Percentiles rank a stretch among this genome's conserved stretches.
These are phyloP conservation scores for Chlamydomonas incerta DNA, from an alignment of 139 green algal genomes.

Conservation along the genomic window DNA sequence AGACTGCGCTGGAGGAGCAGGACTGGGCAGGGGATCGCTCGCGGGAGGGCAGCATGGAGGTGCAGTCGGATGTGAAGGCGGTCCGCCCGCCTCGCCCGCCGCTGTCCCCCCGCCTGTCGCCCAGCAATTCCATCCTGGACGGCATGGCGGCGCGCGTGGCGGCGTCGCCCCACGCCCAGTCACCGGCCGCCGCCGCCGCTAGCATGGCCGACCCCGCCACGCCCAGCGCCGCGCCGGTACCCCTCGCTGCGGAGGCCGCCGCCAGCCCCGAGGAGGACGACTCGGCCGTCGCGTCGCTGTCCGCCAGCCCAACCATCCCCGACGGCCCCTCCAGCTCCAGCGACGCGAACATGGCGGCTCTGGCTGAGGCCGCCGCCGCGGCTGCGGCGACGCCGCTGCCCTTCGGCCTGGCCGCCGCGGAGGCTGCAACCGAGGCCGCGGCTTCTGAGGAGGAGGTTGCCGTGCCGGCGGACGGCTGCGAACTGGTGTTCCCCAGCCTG, in stretches of 20 bases:
- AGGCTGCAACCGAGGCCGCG: too few species aligned
- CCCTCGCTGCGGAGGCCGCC: too few species aligned
- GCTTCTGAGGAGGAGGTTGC: not conserved
- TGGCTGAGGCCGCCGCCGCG: too few species aligned
- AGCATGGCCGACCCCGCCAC: too few species aligned
- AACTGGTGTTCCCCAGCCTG: slow-evolving; percentile 39
- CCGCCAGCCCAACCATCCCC: slow-evolving; percentile 8
- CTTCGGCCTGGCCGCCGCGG: too few species aligned
- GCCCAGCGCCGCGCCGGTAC: too few species aligned
- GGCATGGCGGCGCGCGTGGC: not conserved
- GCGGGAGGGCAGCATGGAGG: not conserved
- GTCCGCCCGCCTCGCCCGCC: not conserved
- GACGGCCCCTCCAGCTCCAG: not conserved
- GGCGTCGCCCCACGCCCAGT: too few species aligned
- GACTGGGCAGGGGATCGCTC: not conserved
- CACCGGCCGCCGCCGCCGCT: too few species aligned
- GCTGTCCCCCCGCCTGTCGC: not conserved
- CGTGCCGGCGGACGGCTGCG: not conserved
- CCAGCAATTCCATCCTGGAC: not conserved
- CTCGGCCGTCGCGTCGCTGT: not conserved
- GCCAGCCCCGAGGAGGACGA: too few species aligned
- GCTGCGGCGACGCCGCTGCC: too few species aligned
- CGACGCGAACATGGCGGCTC: not conserved
- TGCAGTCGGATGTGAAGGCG: not conserved
- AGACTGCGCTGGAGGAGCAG: not conserved